Percentiles rank a stretch among this genome's conserved stretches.
These are phyloP conservation scores for Gynostemma pentaphyllum DNA, from an alignment of 306 rosid species.

Conservation along the genomic window DNA sequence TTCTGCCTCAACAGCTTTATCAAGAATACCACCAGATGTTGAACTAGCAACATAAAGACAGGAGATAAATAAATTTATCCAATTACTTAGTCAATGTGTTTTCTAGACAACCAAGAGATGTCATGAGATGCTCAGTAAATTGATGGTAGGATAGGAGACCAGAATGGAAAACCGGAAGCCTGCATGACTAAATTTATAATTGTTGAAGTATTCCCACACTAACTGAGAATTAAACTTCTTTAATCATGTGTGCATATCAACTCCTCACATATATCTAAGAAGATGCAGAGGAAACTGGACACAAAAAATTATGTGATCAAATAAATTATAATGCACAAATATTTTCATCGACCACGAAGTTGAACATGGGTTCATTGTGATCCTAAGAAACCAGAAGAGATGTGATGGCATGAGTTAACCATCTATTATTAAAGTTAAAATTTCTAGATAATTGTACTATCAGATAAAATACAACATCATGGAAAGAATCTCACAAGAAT, in stretches of 20 bases:
- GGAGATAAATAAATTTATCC: neutral
- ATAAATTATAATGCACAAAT: neutral
- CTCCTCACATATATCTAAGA: neutral
- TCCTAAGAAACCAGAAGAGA: neutral
- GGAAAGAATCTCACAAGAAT: neutral
- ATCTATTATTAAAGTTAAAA: neutral
- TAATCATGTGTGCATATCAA: neutral
- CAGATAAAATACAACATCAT: neutral
- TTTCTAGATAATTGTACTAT: neutral
- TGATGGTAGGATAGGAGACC: neutral
- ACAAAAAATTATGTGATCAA: neutral
- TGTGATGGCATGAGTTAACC: neutral
- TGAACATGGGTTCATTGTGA: neutral
- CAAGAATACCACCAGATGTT: constrained; percentile 79
- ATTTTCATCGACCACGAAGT: neutral
- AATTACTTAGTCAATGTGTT: neutral
- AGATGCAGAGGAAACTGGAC: neutral
- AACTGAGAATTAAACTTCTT: neutral
- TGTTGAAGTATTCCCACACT: neutral
- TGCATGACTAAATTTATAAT: neutral
- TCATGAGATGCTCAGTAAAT: neutral
- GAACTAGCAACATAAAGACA: constrained; percentile 28
- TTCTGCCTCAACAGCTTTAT: constrained; percentile 75
- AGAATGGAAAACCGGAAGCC: neutral
- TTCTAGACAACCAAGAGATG: neutral